Evolutionary conservation across 1,139 yeast species (phyloP), one percentile per base, ranked within the genome.

Genomic region (Diutina sp.): DNA sequence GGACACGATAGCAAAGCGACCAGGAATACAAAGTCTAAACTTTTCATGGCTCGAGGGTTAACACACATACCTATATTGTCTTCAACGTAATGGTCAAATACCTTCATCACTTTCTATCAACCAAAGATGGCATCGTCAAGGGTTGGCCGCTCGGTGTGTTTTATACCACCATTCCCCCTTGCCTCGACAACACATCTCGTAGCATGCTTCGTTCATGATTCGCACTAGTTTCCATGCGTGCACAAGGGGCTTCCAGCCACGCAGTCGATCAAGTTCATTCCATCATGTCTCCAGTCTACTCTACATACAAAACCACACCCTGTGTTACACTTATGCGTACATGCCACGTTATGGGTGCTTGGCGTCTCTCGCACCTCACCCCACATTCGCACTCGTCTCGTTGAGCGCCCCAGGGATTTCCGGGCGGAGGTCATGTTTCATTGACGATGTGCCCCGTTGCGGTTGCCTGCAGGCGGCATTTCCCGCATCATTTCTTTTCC

Each of bases 351-450:
- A 35, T 5, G 41, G n/a, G 41, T 9, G 41, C 41, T 35, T 35
- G 41, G 6, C 41, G 14, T 35, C 41, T 12, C n/a, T 35, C 41
- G 41, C 41, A 12, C 9, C 41, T n/a, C 41, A 35, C 41, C 41
- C 41, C 41, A 35, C 41, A 35, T 35, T 35, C 41, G 41, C 41
- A 35, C 41, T 35, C 14, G 41, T 11, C 41, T 35, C 41, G 41
- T 35, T 35, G 12, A n/a, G 41, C 41, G 41, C 41, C n/a, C 25
- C 46, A 44, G 46, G 50, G 28, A 25, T 16, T 21, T 11, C 50
- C 50, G 30, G 50, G 30, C 12, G 30, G n/a, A 21, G 51, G 51
- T 47, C 51, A 47, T 47, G 51, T 47, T 47, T 46, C 50, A 46
- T 46, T 46, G 29, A 47, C 35, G 21, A 29, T 28, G 18, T 21